phyloP scores from a whole-genome alignment of 805 yeast species.

The Pichia insulana region DNA sequence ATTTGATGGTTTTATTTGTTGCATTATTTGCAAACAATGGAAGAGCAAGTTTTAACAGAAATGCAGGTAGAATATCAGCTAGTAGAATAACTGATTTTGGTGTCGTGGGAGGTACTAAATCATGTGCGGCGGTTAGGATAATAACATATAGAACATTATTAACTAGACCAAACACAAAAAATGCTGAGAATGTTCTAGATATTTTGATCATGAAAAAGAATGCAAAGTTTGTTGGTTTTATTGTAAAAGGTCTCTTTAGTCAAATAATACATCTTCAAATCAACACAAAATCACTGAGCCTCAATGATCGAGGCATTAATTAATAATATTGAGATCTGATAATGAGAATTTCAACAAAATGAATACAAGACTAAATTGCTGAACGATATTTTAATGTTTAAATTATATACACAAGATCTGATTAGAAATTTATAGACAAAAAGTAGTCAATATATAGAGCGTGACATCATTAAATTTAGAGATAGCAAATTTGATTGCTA shows the following conservation, averaged over 20 bases:
- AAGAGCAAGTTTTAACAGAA: constrained; percentile 57
- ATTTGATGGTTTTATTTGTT: no score
- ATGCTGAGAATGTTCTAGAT: constrained; percentile 27
- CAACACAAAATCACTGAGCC: no score
- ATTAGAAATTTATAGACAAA: background rate
- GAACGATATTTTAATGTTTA: background rate
- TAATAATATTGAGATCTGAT: no score
- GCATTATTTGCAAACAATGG: constrained; percentile 73
- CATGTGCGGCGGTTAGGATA: constrained; percentile 85
- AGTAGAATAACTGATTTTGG: constrained; percentile 83
- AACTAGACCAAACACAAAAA: constrained; percentile 77
- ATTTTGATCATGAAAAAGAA: background rate
- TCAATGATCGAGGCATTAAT: no score
- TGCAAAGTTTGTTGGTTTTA: no score
- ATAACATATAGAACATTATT: constrained; percentile 89
- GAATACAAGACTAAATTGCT: no score
- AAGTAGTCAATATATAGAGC: background rate
- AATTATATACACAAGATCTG: background rate
- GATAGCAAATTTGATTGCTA: no score
- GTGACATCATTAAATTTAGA: no score
- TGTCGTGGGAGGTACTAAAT: constrained; percentile 69
- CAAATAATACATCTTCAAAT: no score
- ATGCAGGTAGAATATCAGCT: constrained; percentile 83
- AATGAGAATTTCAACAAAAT: no score
- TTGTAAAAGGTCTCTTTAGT: no score